Evolutionary conservation across 2,329 filamentous ascomycete species (phyloP), one percentile per base, ranked within the genome.

Genomic region (Juglanconis sp.): DNA sequence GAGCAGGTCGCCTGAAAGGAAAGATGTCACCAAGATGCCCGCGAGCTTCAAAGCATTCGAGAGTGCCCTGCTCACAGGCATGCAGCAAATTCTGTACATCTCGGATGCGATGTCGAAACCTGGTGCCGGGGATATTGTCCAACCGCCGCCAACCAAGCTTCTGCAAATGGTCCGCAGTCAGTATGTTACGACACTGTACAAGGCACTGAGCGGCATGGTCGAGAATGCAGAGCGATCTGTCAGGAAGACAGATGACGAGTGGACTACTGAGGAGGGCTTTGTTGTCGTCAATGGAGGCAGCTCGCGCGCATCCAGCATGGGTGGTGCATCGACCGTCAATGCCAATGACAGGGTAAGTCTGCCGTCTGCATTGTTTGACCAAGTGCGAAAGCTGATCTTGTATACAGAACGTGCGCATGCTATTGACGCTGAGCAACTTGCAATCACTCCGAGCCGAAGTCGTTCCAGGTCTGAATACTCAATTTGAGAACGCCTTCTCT

Each of bases 81-180:
- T 98, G 86, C 95, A 99, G 74, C 96, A 94, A 77, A 96, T 98
- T 57, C 81, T 97, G 34, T 99, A 97, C 72, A 88, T 99, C 48
- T 89, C 90, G 1, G 94, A 97, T 66, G 91, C 91, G 30, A 89
- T 87, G 78, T 84, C 82, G 49, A 92, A 91, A 73, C 82, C 89
- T 8, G 89, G 86, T 31, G 83, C 87, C 5, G 85, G 81, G 51
- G 87, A 91, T 68, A 92, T 99, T 65, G 87, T 98, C 59, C 84
- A 89, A 31, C 89, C 94, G 17, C 96, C 95, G 5, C 88, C 92
- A 40, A 82, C 88, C 7, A 99, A 98, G 73, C 78, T 97, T 48
- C 79, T 98, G 48, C 91, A 96, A 72, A 92, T 93, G 85, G 92
- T 98, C 15, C 86, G 93, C 65, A 89, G 87, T 65, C 92, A 96